These are phyloP conservation scores for Lasiosphaeriaceae sp. DNA, from an alignment of 495 filamentous ascomycete genomes.

Conservation along the genomic window DNA sequence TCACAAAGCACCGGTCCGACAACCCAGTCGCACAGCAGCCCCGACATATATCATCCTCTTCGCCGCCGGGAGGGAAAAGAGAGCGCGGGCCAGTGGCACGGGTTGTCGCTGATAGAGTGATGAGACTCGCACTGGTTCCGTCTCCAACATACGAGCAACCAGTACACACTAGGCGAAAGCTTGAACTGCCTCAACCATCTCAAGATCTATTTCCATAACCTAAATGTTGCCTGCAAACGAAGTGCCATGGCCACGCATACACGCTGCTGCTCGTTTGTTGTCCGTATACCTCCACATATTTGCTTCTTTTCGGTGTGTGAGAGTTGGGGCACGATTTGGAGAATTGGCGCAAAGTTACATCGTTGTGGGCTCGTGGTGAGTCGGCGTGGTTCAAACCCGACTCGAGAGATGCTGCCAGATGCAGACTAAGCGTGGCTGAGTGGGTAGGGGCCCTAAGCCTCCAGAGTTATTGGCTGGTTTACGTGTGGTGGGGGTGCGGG, in stretches of 20 bases:
- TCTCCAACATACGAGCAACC: background rate
- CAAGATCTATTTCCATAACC: background rate
- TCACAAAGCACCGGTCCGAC: background rate
- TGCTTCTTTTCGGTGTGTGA: background rate
- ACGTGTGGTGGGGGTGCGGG: conserved; percentile 12
- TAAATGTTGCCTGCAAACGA: background rate
- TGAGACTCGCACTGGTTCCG: background rate
- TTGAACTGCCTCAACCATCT: background rate
- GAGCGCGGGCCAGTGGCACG: no score
- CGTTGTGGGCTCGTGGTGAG: background rate
- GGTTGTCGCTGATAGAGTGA: no score
- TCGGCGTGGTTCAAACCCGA: conserved; percentile 14
- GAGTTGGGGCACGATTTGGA: background rate
- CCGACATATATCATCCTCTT: conserved; percentile 2
- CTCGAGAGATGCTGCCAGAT: conserved; percentile 17
- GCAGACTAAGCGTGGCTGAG: conserved; percentile 27
- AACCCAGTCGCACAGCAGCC: background rate
- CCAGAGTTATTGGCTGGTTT: conserved; percentile 22
- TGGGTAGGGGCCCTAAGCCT: conserved; percentile 2
- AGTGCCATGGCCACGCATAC: no score
- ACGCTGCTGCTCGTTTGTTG: no score
- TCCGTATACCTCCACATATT: no score
- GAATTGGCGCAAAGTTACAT: background rate
- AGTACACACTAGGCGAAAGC: no score
- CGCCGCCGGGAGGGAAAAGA: no score